Percentiles rank a stretch among this genome's conserved stretches.
Conservation (phyloP, 768 basidiomycete genomes). For the Pleurotus eryngii region DNA sequence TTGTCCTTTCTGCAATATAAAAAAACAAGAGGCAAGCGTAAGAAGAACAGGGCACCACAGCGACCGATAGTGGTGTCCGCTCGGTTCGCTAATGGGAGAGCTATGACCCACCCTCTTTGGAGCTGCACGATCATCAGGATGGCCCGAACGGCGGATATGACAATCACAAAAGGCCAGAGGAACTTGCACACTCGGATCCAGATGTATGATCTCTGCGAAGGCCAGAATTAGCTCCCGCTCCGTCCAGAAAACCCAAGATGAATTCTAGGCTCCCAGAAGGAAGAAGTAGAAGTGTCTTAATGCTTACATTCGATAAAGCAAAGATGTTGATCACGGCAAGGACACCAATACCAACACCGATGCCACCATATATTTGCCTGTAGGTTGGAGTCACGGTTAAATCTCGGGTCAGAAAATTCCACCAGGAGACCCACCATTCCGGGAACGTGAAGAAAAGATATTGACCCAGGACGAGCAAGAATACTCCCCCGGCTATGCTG, state of each 20-base stretch:
- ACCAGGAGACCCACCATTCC: constrained; percentile 48
- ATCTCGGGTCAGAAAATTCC: constrained; percentile 24
- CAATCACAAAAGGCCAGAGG: constrained; percentile 69
- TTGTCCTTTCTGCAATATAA: constrained; percentile 51
- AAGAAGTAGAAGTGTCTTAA: background rate
- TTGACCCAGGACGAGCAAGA: constrained; percentile 58
- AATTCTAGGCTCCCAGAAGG: constrained; percentile 11
- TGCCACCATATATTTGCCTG: constrained; percentile 71
- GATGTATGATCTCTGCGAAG: constrained; percentile 60
- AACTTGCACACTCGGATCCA: constrained; percentile 64
- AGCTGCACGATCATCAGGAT: constrained; percentile 74
- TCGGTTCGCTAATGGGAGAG: constrained; percentile 13
- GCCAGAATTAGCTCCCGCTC: constrained; percentile 12
- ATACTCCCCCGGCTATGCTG: constrained; percentile 62
- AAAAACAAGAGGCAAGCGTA: background rate
- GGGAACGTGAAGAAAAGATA: constrained; percentile 63
- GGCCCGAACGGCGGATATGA: constrained; percentile 59
- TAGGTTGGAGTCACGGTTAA: background rate
- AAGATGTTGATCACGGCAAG: constrained; percentile 51
- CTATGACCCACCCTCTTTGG: constrained; percentile 55
- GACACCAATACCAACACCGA: constrained; percentile 50
- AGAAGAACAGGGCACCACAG: constrained; percentile 3
- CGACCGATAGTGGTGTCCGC: constrained; percentile 7
- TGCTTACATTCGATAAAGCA: constrained; percentile 62
- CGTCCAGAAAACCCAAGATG: constrained; percentile 8